Evolutionary conservation across 345 rosid species (phyloP).

Genomic region (Fremontodendron californicum): DNA sequence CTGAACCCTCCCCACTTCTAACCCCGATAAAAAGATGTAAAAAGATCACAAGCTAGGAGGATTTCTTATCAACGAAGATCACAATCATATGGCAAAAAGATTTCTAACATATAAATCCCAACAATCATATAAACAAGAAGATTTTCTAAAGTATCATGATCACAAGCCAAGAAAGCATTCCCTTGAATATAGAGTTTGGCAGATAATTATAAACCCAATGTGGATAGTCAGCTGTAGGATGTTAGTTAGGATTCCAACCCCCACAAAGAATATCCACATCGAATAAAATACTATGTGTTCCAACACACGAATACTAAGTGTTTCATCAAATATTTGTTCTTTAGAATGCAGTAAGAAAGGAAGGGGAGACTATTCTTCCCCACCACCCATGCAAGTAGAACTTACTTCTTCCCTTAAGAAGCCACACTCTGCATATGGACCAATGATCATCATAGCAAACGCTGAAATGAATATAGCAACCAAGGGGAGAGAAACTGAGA

Average conservation of each 20-base stretch:
- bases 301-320: slow-evolving; percentile 33
- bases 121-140: background rate
- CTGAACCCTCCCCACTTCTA: background rate
- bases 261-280: slow-evolving; percentile 29
- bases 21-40: background rate
- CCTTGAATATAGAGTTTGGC: slow-evolving; percentile 6
- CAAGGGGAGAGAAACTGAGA: slow-evolving; percentile 23
- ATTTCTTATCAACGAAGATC: slow-evolving; percentile 2
- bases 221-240: slow-evolving; percentile 23
- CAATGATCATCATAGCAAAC: slow-evolving; percentile 11
- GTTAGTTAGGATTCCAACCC: slow-evolving; percentile 16
- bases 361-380: slow-evolving; percentile 23
- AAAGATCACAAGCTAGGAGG: background rate
- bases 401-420: slow-evolving; percentile 50
- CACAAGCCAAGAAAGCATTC: slow-evolving; percentile 10
- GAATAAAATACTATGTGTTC: slow-evolving; percentile 23
- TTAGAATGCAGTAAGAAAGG: slow-evolving; percentile 28
- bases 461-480: slow-evolving; percentile 14
- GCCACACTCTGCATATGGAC: slow-evolving; percentile 28
- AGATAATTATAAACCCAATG: slow-evolving; percentile 17
- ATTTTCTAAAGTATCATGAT: background rate
- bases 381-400: slow-evolving; percentile 33
- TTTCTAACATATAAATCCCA: slow-evolving; percentile 8
- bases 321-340: slow-evolving; percentile 21
- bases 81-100: background rate